Evolutionary conservation across 106 monocot species (phyloP).

Genomic region (Amphibolis antarctica): DNA sequence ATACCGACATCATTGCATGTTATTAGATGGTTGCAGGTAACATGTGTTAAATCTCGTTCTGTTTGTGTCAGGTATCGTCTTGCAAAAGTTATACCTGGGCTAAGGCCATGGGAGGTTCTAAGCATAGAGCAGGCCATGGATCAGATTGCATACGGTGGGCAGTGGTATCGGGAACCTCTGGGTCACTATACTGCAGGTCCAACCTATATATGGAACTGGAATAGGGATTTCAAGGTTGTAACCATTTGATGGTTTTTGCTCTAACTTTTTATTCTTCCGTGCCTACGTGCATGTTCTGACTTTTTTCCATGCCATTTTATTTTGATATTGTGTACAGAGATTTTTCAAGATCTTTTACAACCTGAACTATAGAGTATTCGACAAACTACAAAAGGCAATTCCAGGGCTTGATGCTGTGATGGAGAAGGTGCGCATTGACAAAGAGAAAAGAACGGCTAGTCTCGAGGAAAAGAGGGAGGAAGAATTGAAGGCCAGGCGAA

Average conservation of each 20-base stretch:
- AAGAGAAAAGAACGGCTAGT: constrained; percentile 13
- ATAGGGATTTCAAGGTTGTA: constrained; percentile 59
- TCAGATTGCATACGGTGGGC: constrained; percentile 53
- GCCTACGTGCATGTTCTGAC: neutral
- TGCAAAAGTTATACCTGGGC: constrained; percentile 56
- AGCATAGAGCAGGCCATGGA: constrained; percentile 87
- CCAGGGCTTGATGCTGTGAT: constrained; percentile 51
- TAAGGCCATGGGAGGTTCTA: constrained; percentile 84
- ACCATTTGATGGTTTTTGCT: constrained; percentile 4
- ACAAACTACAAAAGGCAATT: constrained; percentile 37
- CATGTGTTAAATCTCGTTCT: neutral
- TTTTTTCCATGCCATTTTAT: neutral
- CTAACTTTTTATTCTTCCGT: neutral
- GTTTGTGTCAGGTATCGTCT: constrained; percentile 46
- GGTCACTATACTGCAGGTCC: constrained; percentile 71
- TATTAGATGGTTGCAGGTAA: neutral
- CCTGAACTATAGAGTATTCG: constrained; percentile 46
- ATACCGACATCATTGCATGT: neutral
- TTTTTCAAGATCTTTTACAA: constrained; percentile 46
- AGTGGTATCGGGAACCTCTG: constrained; percentile 70
- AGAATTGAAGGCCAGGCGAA: constrained; percentile 20
- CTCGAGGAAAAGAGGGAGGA: constrained; percentile 32
- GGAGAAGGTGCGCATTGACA: constrained; percentile 39
- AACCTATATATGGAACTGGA: constrained; percentile 61
- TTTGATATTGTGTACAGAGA: constrained; percentile 24